Percentiles rank a stretch among this genome's conserved stretches.
Conservation (phyloP, 2,329 filamentous ascomycete species). For the Cladosporium sp. region DNA sequence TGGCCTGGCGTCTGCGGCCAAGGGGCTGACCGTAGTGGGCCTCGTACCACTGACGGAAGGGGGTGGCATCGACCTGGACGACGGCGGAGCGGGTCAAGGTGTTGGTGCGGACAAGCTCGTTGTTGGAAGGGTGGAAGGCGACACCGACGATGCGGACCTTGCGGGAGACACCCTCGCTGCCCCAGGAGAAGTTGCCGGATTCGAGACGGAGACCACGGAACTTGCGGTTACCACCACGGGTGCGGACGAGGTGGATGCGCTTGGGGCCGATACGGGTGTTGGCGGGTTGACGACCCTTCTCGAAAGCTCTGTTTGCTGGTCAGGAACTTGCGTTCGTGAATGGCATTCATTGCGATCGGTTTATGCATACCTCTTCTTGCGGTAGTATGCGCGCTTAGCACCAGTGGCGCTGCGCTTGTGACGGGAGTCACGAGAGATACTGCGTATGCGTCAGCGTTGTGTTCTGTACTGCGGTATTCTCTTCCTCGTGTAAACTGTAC, state of each 20-base stretch:
- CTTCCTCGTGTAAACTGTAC: slow-evolving; percentile 41
- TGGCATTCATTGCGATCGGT: slow-evolving; percentile 44
- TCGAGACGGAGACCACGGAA: slow-evolving; percentile 99
- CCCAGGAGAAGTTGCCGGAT: slow-evolving; percentile 99
- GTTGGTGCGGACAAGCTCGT: slow-evolving; percentile 99
- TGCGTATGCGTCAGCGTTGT: slow-evolving; percentile 41
- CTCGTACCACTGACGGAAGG: slow-evolving; percentile 99
- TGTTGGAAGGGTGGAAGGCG: slow-evolving; percentile 99
- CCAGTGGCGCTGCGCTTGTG: slow-evolving; percentile 99
- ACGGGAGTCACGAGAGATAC: slow-evolving; percentile 99
- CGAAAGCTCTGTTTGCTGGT: slow-evolving; percentile 88
- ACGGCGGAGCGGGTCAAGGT: slow-evolving; percentile 99
- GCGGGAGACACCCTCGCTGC: slow-evolving; percentile 94
- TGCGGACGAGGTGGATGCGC: slow-evolving; percentile 95
- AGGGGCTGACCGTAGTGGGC: slow-evolving; percentile 93
- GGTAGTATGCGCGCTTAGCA: slow-evolving; percentile 72
- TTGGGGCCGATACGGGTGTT: slow-evolving; percentile 98
- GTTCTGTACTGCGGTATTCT: slow-evolving; percentile 15
- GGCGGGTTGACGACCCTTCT: slow-evolving; percentile 98
- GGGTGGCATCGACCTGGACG: slow-evolving; percentile 96
- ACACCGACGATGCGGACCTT: slow-evolving; percentile 99
- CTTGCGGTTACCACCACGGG: slow-evolving; percentile 98
- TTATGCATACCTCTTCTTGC: slow-evolving; percentile 62
- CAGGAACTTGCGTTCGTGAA: slow-evolving; percentile 22
- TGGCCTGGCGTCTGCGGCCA: slow-evolving; percentile 78